Evolutionary conservation across 805 yeast genomes (phyloP), one percentile per base, ranked within the genome.

Genomic region (Tetrapisispora pingtungensis): DNA sequence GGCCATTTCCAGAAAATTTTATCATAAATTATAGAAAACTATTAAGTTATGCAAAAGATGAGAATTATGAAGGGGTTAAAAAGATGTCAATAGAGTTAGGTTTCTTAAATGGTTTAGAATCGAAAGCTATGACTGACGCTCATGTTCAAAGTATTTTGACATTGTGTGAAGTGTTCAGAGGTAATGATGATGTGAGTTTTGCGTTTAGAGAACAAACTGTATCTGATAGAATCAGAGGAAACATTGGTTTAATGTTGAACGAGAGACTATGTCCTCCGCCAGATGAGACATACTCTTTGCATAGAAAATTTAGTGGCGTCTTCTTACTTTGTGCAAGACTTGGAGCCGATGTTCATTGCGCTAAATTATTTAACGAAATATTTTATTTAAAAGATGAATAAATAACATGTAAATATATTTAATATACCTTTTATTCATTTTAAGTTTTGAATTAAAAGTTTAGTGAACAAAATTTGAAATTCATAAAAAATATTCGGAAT

Each of bases 191-290:
- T 3, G 54, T 59, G 12, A 54, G 72, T 8, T 93, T 79, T 62
- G 83, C 84, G 59, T 93, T 93, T 67, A 68, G 75, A 24, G 68
- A 76, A 45, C 98, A 93, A 64, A 89, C 96, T 13, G 90, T 93
- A 36, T 88, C 97, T 6, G 96, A 87, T 52, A 75, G 97, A 50
- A 96, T 93, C 19, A 76, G 95, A 51, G 81, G 77, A 3, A 88
- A 89, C 56, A 86, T 93, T 52, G 80, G 87, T 2, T 67, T 89
- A 43, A 93, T 93, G 98, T 72, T 93, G 49, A 77, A 81, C 48
- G 96, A 93, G 64, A 77, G 98, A 53, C 70, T 93, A 49, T 78
- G 96, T 3, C 97, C 98, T 3, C 98, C 98, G 13, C 98, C 98
- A 2, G 97, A 93, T 58, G 98, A 93, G 64, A 93, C 98, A 0